These are phyloP conservation scores for Lichtheimia ramosa DNA, from an alignment of 371 early-diverging fungal species.

Conservation along the genomic window DNA sequence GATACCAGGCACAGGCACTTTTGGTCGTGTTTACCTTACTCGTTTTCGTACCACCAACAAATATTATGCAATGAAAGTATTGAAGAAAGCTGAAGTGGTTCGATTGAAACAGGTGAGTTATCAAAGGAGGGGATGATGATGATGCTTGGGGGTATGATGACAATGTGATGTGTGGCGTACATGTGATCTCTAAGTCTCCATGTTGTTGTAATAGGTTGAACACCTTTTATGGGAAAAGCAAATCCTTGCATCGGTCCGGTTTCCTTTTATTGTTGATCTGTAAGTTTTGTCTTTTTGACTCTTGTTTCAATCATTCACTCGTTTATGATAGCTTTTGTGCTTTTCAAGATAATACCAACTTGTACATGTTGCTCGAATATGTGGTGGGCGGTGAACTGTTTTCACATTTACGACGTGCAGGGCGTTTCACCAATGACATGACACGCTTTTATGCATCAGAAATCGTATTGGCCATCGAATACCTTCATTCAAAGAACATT, in stretches of 20 bases:
- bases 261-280: constrained; percentile 92
- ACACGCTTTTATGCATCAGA: constrained; percentile 84
- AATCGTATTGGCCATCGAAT: constrained; percentile 78
- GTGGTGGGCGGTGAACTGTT: constrained; percentile 97
- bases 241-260: constrained; percentile 79
- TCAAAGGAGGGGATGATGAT: neutral
- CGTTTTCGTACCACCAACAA: constrained; percentile 61
- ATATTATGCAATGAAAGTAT: constrained; percentile 94
- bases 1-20: constrained; percentile 86
- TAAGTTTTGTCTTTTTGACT: constrained; percentile 19
- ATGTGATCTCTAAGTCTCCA: too few relatives aligned
- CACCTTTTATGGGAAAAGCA: constrained; percentile 93
- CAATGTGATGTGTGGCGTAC: too few relatives aligned
- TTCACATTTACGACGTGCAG: constrained; percentile 88
- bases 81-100: constrained; percentile 92
- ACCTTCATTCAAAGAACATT: constrained; percentile 77
- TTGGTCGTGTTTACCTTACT: constrained; percentile 90
- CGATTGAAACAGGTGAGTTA: constrained; percentile 73
- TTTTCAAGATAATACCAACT: constrained; percentile 86
- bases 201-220: constrained; percentile 54
- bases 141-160: too few relatives aligned
- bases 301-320: neutral
- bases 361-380: constrained; percentile 97
- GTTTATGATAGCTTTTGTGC: constrained; percentile 63
- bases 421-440: constrained; percentile 87